phyloP scores from a whole-genome alignment of 2,329 filamentous ascomycete genomes.

The Botryotinia narcissicola region DNA sequence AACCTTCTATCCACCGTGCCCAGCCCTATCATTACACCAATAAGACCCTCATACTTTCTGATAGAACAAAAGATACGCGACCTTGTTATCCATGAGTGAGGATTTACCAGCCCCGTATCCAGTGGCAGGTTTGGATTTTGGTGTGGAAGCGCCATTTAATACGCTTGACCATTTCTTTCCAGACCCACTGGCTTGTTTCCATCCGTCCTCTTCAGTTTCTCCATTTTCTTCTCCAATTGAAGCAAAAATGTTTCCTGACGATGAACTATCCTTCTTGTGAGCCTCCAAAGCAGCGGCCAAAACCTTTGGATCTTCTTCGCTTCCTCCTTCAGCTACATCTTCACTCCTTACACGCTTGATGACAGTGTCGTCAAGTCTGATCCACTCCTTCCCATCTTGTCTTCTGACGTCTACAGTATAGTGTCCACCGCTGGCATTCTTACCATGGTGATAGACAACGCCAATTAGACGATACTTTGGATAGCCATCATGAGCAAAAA shows the following conservation, averaged over 20 bases:
- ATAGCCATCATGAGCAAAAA: slow-evolving; percentile 63
- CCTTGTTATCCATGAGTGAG: slow-evolving; percentile 84
- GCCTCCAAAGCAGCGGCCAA: slow-evolving; percentile 65
- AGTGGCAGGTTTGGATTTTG: slow-evolving; percentile 55
- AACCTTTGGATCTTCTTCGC: slow-evolving; percentile 72
- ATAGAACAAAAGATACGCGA: slow-evolving; percentile 96
- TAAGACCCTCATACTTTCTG: slow-evolving; percentile 47
- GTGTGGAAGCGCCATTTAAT: slow-evolving; percentile 61
- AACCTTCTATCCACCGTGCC: background rate
- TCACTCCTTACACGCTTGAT: slow-evolving; percentile 82
- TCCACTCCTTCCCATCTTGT: slow-evolving; percentile 94
- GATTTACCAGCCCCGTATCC: slow-evolving; percentile 40
- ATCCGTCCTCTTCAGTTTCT: slow-evolving; percentile 68
- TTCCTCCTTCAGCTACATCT: slow-evolving; percentile 82
- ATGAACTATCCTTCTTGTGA: slow-evolving; percentile 55
- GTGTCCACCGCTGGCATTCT: slow-evolving; percentile 92
- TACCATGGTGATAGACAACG: slow-evolving; percentile 96
- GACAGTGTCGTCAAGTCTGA: slow-evolving; percentile 89
- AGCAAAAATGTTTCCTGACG: slow-evolving; percentile 72
- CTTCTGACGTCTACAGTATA: slow-evolving; percentile 97
- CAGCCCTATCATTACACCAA: background rate
- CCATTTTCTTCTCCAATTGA: slow-evolving; percentile 61
- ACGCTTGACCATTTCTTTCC: slow-evolving; percentile 72
- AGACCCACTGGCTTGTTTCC: slow-evolving; percentile 80
- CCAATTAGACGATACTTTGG: slow-evolving; percentile 84